Percentiles rank a stretch among this genome's conserved stretches.
Conservation (phyloP, 306 rosid species). For the Pterocarpus santalinus region DNA sequence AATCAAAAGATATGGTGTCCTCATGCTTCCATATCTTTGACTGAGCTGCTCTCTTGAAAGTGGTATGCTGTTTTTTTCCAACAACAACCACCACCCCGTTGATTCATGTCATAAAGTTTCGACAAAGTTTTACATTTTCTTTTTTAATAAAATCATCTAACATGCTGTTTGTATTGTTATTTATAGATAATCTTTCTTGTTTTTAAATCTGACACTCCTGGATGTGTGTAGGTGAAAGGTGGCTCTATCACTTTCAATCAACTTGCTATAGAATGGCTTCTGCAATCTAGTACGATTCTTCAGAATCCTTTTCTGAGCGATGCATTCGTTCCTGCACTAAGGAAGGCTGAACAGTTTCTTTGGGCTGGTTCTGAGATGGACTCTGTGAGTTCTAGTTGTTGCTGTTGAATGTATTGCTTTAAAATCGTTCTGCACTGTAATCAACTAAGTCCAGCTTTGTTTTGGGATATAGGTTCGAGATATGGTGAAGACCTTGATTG, state of each 20-base stretch:
- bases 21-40: slow-evolving; percentile 42
- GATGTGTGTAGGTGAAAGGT: slow-evolving; percentile 78
- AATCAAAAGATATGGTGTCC: slow-evolving; percentile 24
- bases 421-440: slow-evolving; percentile 14
- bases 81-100: background rate
- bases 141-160: slow-evolving; percentile 1
- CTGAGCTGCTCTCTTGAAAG: slow-evolving; percentile 28
- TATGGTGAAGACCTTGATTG: slow-evolving; percentile 65
- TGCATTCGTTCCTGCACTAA: slow-evolving; percentile 65
- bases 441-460: slow-evolving; percentile 38
- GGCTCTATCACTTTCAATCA: slow-evolving; percentile 62
- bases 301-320: slow-evolving; percentile 65
- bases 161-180: slow-evolving; percentile 22
- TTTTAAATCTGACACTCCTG: slow-evolving; percentile 47
- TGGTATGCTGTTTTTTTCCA: background rate
- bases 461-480: slow-evolving; percentile 76
- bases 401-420: slow-evolving; percentile 31
- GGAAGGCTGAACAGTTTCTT: slow-evolving; percentile 91
- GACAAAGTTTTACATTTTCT: background rate
- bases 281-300: slow-evolving; percentile 64
- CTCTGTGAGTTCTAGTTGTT: slow-evolving; percentile 68
- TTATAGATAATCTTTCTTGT: slow-evolving; percentile 9
- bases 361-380: slow-evolving; percentile 99
- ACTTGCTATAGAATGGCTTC: slow-evolving; percentile 83
- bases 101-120: background rate